Percentiles rank a stretch among this genome's conserved stretches.
These are phyloP conservation scores for Friedmanniomyces simplex DNA, from an alignment of 495 filamentous ascomycete species.

Conservation along the genomic window DNA sequence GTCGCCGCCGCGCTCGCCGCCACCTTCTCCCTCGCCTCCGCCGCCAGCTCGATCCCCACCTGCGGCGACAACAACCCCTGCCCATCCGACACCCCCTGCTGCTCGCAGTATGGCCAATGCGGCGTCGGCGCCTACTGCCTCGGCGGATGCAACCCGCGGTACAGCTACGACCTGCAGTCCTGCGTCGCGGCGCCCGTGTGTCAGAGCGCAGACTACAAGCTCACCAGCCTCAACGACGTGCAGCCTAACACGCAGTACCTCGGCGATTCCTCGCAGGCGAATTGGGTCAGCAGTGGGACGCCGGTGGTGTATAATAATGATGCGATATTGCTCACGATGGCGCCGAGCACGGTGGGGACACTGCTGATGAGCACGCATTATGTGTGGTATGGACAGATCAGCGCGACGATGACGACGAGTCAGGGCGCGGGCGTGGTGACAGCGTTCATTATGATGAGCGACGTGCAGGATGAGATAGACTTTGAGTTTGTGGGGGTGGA, in stretches of 20 bases:
- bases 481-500: conserved; percentile 88
- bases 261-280: conserved; percentile 61
- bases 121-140: conserved; percentile 91
- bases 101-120: conserved; percentile 91
- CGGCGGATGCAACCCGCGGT: conserved; percentile 83
- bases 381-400: conserved; percentile 95
- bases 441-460: conserved; percentile 87
- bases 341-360: conserved; percentile 68
- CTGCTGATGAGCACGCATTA: conserved; percentile 79
- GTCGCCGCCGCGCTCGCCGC: conserved; percentile 18
- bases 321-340: conserved; percentile 75
- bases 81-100: conserved; percentile 70
- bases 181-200: conserved; percentile 83
- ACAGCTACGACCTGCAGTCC: conserved; percentile 69
- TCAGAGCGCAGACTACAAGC: conserved; percentile 58
- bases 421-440: conserved; percentile 82
- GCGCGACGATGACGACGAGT: conserved; percentile 74
- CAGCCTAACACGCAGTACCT: conserved; percentile 67
- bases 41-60: conserved; percentile 5
- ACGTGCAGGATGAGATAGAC: conserved; percentile 97
- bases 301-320: conserved; percentile 53
- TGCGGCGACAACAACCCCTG: conserved; percentile 57
- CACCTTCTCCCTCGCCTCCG: conserved; percentile 13
- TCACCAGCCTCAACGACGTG: conserved; percentile 59
- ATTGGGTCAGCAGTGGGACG: conserved; percentile 82